phyloP scores from a whole-genome alignment of 1,284 basidiomycete genomes.

The Ceraceosorus bombacis region DNA sequence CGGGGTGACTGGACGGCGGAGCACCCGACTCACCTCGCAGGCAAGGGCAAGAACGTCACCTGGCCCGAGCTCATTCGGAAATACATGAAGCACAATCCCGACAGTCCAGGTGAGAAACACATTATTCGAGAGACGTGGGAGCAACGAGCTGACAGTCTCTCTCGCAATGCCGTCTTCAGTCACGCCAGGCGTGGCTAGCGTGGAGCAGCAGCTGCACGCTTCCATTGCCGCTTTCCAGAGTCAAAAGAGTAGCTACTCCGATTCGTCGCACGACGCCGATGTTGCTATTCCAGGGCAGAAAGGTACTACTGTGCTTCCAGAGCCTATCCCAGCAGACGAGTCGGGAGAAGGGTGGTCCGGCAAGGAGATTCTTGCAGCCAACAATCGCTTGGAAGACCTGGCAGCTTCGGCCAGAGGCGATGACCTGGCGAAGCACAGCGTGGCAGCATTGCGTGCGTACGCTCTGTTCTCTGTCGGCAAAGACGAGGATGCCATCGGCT shows the following conservation, averaged over 20 bases:
- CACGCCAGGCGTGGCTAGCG: constrained; percentile 2
- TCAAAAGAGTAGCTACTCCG: constrained; percentile 14
- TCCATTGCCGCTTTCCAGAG: constrained; percentile 8
- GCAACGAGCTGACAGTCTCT: constrained; percentile 2
- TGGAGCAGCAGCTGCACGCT: constrained; percentile 6
- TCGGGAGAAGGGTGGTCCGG: constrained; percentile 33
- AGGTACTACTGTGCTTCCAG: constrained; percentile 27
- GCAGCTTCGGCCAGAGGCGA: constrained; percentile 17
- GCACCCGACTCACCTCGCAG: constrained; percentile 15
- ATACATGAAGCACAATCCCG: constrained; percentile 47
- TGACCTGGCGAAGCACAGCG: constrained; percentile 7
- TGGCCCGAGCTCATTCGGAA: constrained; percentile 48
- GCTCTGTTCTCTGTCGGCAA: constrained; percentile 38
- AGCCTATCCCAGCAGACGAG: constrained; percentile 18
- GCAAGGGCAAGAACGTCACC: constrained; percentile 13
- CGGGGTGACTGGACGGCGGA: constrained; percentile 35
- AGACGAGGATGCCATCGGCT: constrained; percentile 35
- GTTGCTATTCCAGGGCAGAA: constrained; percentile 3
- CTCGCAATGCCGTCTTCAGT: neutral
- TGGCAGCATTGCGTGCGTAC: constrained; percentile 24
- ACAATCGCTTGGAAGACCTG: constrained; percentile 25
- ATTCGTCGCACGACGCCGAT: constrained; percentile 12
- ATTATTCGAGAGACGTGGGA: constrained; percentile 64
- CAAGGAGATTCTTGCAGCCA: constrained; percentile 17
- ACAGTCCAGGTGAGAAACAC: constrained; percentile 56